Evolutionary conservation across 441 rosid species (phyloP).

Genomic region (Croton laevigatus): DNA sequence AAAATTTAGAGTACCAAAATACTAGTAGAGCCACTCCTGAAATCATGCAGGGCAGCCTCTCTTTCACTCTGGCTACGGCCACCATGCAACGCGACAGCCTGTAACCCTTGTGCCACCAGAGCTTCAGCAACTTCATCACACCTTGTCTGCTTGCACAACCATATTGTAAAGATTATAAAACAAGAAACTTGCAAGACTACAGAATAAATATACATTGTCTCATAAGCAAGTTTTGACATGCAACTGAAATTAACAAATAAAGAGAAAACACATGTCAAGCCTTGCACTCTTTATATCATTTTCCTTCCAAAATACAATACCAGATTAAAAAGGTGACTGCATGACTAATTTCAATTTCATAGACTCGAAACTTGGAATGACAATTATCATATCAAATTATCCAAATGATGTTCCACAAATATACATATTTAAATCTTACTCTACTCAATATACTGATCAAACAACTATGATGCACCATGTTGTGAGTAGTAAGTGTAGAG

Average conservation of each 20-base stretch:
- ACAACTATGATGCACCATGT: too few relatives aligned
- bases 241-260: not conserved
- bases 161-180: constrained; percentile 11
- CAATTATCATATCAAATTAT: not conserved
- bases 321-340: not conserved
- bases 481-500: too few relatives aligned
- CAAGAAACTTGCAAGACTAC: not conserved
- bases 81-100: constrained; percentile 40
- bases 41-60: constrained; percentile 39
- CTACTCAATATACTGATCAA: not conserved
- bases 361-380: too few relatives aligned
- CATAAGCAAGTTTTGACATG: not conserved
- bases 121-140: constrained; percentile 41
- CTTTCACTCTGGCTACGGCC: constrained; percentile 44
- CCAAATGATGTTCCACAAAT: not conserved
- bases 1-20: constrained; percentile 31
- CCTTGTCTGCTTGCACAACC: constrained; percentile 28
- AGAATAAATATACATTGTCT: not conserved
- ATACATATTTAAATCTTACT: not conserved
- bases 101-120: constrained; percentile 40
- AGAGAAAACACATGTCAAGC: not conserved
- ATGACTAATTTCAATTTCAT: not conserved
- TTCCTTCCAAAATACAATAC: not conserved
- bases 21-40: constrained; percentile 35
- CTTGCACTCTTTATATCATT: not conserved